These are phyloP conservation scores for Naumovozyma baii DNA, from an alignment of 805 yeast genomes.

Conservation along the genomic window DNA sequence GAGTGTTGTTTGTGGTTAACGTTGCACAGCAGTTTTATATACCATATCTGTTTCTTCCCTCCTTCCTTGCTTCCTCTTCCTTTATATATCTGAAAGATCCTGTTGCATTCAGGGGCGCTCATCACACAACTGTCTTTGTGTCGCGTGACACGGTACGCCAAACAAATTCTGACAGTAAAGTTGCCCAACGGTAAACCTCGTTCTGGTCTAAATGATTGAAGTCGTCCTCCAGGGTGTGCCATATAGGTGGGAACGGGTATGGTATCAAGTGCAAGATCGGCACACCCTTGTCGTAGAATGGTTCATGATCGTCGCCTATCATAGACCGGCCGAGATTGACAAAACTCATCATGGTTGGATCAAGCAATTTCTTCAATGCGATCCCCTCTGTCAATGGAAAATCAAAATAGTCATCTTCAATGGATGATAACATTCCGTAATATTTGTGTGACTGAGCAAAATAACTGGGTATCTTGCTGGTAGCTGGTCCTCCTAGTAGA, in stretches of 20 bases:
- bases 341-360: conserved; percentile 10
- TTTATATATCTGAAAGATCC: too few relatives aligned
- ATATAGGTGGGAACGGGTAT: conserved; percentile 37
- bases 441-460: conserved; percentile 33
- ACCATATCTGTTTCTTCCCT: too few relatives aligned
- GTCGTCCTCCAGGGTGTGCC: conserved; percentile 46
- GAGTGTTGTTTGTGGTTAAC: background rate
- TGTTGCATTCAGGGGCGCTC: background rate
- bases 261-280: conserved; percentile 48
- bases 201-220: conserved; percentile 34
- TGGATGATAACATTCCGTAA: conserved; percentile 30
- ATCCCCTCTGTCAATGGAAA: too few relatives aligned
- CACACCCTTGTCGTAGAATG: conserved; percentile 38
- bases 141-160: background rate
- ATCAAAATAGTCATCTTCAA: conserved; percentile 25
- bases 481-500: conserved; percentile 36
- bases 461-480: conserved; percentile 31
- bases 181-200: conserved; percentile 39
- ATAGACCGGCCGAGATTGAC: conserved; percentile 5
- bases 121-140: too few relatives aligned
- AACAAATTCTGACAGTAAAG: conserved; percentile 34
- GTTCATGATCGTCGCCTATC: conserved; percentile 45
- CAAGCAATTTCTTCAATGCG: too few relatives aligned
- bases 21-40: too few relatives aligned
- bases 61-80: too few relatives aligned